Evolutionary conservation across 805 yeast genomes (phyloP), one percentile per base, ranked within the genome.

Genomic region (Scheffersomyces ergatensis): DNA sequence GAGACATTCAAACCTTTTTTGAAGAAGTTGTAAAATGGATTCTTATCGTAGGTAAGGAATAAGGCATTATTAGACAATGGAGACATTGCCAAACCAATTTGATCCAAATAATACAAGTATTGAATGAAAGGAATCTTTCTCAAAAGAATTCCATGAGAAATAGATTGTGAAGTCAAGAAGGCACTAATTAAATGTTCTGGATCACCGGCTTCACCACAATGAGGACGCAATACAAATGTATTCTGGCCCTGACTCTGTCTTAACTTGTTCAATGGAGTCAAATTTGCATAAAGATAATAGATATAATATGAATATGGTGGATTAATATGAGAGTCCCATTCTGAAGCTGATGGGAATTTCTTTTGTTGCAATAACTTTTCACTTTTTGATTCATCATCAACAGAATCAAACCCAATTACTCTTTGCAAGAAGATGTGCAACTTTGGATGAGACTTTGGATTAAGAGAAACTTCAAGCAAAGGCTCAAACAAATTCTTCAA

Each of bases 201-300:
- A 58, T 93, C 99, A 45, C 99, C 99, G n/a, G 99, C 99, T 65
- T 93, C 99, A 48, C 99, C 99, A 52, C 96, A 88, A 63, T 93
- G 99, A 3, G 99, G 99, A 55, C 99, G 78, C 53, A 93, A 70
- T n/a, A 89, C 95, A 64, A 93, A 83, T 0, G 97, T 90, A 60
- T 86, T 90, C 64, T 80, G 85, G 0, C 86, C 85, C 43, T 90
- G 76, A 43, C 70, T 74, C 25, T 73, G 67, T 65, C 99, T 79
- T 80, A 92, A 85, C 48, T 83, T 81, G 58, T 93, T 93, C 61
- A 93, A 74, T 7, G 96, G 79, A 2, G 95, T 80, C 62, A 93
- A 63, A 63, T 90, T 90, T 21, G 97, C 84, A 60, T 80, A 92
- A 43, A 93, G 59, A 67, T 90, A 90, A 67, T 93, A 93, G 49